Evolutionary conservation across 1,284 basidiomycete genomes (phyloP), one percentile per base, ranked within the genome.

Genomic region (Papiliotrema nemorosa): DNA sequence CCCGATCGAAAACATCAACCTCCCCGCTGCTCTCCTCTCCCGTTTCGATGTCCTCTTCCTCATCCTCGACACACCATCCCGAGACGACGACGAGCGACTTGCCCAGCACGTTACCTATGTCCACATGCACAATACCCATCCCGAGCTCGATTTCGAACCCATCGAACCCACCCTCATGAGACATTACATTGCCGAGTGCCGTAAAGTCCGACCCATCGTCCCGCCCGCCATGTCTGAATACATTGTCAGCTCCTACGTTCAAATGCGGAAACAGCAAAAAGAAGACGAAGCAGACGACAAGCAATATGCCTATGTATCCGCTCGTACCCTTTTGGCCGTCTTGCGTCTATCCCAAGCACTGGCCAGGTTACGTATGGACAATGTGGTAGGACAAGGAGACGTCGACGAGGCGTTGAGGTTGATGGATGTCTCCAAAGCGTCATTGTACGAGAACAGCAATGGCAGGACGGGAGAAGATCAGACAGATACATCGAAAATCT

Each of bases 1-100:
- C 3, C 96, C 96, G 0, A 93, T 97, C 3, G 96, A 99, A 72
- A 99, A 99, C 72, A 98, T 99, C 81, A 99, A 99, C 73, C 80
- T 99, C 42, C 96, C 96, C 12, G 96, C 96, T 0, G 96, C 96
- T 1, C 79, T 99, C 29, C 77, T 99, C 39, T 96, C 91, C 22
- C 84, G 96, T 74, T 99, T 98, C 75, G 96, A 98, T 69, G 80
- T 99, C 47, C 78, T 98, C 55, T 99, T 97, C 80, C 81, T 98
- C 65, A 96, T 99, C 58, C 83, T 98, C 42, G 96, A 98, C 77
- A 96, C 93, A 59, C 94, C 96, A 1, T 83, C 83, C 3, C 80
- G 92, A 54, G 94, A 97, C 61, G 90, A 92, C 63, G 96, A 99
- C 67, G 93, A 98, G 73, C 81, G 91, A 43, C 82, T 98, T 13